Percentiles rank a stretch among this genome's conserved stretches.
Evolutionary conservation across 768 basidiomycete genomes (phyloP).

Genomic region (Cystoderma amianthinum): DNA sequence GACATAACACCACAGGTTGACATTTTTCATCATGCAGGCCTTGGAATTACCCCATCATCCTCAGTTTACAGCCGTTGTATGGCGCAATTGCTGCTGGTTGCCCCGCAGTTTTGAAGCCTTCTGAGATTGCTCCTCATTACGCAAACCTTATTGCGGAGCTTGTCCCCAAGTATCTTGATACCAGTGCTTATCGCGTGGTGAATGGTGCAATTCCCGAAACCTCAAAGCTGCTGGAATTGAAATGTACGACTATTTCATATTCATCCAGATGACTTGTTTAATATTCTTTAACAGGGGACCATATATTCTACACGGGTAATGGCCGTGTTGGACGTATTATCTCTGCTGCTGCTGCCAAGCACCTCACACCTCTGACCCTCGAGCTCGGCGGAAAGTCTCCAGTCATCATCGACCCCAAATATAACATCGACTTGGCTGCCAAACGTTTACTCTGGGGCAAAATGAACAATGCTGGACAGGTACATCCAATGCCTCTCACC

Average conservation of each 20-base stretch:
- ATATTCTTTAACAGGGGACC: constrained; percentile 17
- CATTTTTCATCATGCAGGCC: constrained; percentile 28
- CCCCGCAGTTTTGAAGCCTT: constrained; percentile 59
- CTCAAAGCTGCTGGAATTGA: constrained; percentile 40
- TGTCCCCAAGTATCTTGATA: constrained; percentile 44
- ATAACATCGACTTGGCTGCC: constrained; percentile 45
- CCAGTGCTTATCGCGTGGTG: constrained; percentile 43
- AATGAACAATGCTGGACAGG: constrained; percentile 59
- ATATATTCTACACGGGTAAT: constrained; percentile 42
- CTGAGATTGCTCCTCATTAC: constrained; percentile 48
- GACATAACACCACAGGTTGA: neutral
- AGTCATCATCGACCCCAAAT: constrained; percentile 27
- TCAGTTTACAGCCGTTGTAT: constrained; percentile 49
- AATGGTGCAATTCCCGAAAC: constrained; percentile 55
- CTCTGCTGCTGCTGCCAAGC: constrained; percentile 42
- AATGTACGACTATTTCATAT: constrained; percentile 21
- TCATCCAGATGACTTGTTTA: neutral
- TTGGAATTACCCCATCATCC: constrained; percentile 61
- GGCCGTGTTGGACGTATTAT: constrained; percentile 40
- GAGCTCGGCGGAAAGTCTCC: constrained; percentile 52
- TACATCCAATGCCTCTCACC: constrained; percentile 6
- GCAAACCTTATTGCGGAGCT: constrained; percentile 45
- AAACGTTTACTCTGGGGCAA: constrained; percentile 67
- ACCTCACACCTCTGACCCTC: constrained; percentile 48
- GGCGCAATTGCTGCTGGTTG: constrained; percentile 76